A percentile compares a stretch with the other conserved stretches of the same genome.
Conservation (phyloP, 306 rosid species). For the Citrullus colocynthis region DNA sequence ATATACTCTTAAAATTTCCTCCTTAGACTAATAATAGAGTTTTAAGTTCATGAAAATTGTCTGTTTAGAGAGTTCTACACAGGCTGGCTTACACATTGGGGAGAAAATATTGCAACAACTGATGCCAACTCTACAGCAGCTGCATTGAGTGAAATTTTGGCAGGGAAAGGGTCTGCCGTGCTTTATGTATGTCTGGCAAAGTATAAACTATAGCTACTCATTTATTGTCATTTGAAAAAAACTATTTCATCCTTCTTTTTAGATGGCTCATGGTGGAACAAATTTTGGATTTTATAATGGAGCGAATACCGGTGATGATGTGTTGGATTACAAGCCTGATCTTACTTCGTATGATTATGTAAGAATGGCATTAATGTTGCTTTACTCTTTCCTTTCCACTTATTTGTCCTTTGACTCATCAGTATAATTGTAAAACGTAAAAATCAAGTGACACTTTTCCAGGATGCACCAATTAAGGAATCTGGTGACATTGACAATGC, state of each 20-base stretch:
- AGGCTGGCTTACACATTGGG: slow-evolving; percentile 99
- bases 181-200: slow-evolving; percentile 49
- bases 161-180: slow-evolving; percentile 70
- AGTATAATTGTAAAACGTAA: not conserved
- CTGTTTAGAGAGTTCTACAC: slow-evolving; percentile 82
- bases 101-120: slow-evolving; percentile 61
- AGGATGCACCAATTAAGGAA: slow-evolving; percentile 96
- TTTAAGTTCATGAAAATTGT: slow-evolving; percentile 18
- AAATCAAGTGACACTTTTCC: slow-evolving; percentile 6
- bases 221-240: slow-evolving; percentile 8
- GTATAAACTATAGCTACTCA: not conserved
- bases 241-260: slow-evolving; percentile 11
- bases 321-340: slow-evolving; percentile 66
- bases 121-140: slow-evolving; percentile 65
- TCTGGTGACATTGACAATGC: slow-evolving; percentile 73
- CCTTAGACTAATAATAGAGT: slow-evolving; percentile 5
- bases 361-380: slow-evolving; percentile 15
- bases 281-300: slow-evolving; percentile 92
- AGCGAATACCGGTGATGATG: slow-evolving; percentile 59
- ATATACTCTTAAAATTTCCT: slow-evolving; percentile 13
- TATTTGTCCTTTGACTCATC: not conserved
- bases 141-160: slow-evolving; percentile 56
- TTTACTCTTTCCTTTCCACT: not conserved
- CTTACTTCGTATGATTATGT: slow-evolving; percentile 95
- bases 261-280: slow-evolving; percentile 97